Percentiles rank a stretch among this genome's conserved stretches.
Evolutionary conservation across 2,329 filamentous ascomycete species (phyloP).

Genomic region (Aureobasidium sp.): DNA sequence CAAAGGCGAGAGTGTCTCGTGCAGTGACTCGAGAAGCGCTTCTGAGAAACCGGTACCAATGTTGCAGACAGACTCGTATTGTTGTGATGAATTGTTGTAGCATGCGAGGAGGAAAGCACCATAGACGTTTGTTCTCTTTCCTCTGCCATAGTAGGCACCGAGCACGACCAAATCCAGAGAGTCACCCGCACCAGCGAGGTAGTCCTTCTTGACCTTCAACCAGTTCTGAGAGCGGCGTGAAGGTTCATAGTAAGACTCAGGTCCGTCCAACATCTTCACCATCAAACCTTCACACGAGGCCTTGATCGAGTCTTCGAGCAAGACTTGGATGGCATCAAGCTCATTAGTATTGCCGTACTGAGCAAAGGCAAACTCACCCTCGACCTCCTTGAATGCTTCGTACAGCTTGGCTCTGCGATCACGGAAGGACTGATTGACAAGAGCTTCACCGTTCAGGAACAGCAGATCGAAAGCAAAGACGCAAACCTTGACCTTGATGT

Average conservation of each 20-base stretch:
- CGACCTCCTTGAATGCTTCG: constrained; percentile 62
- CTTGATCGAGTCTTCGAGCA: constrained; percentile 91
- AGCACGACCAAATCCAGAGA: constrained; percentile 94
- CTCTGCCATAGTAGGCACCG: constrained; percentile 87
- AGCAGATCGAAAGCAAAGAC: constrained; percentile 95
- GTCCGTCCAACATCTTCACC: constrained; percentile 98
- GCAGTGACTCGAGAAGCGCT: constrained; percentile 79
- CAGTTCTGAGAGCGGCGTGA: constrained; percentile 95
- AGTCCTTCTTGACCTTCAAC: constrained; percentile 99
- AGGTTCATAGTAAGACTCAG: constrained; percentile 89
- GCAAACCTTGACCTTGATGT: constrained; percentile 94
- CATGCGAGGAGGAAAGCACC: constrained; percentile 93
- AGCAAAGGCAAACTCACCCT: constrained; percentile 88
- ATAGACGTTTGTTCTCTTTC: constrained; percentile 92
- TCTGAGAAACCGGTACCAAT: constrained; percentile 97
- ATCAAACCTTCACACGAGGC: constrained; percentile 95
- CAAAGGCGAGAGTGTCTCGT: constrained; percentile 64
- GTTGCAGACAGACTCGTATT: constrained; percentile 94
- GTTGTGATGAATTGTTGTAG: constrained; percentile 72
- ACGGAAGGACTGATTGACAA: constrained; percentile 79
- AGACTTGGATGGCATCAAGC: constrained; percentile 83
- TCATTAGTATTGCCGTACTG: constrained; percentile 80
- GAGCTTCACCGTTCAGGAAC: constrained; percentile 81
- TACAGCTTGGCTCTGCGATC: constrained; percentile 72
- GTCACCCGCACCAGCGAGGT: constrained; percentile 86